Evolutionary conservation across 83 land plant genomes (phyloP).

Genomic region (Isoetes engelmannii): DNA sequence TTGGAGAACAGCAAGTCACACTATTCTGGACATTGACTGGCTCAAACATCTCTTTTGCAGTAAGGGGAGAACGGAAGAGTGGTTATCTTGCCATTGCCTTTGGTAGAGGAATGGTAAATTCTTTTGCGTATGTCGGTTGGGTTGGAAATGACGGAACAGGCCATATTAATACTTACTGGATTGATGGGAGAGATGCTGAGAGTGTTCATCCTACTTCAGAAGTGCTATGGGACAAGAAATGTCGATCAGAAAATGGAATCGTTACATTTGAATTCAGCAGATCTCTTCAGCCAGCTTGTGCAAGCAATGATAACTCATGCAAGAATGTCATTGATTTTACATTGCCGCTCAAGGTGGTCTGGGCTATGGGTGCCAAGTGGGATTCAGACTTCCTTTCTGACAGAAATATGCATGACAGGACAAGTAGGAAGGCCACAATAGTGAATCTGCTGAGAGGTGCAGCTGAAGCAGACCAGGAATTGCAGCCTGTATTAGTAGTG

Average conservation of each 20-base stretch:
- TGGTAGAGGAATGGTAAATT: slow-evolving; percentile 86
- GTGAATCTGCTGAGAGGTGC: slow-evolving; percentile 79
- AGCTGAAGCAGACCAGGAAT: slow-evolving; percentile 87
- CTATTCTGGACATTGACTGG: slow-evolving; percentile 82
- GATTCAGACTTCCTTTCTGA: slow-evolving; percentile 56
- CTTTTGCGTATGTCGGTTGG: slow-evolving; percentile 98
- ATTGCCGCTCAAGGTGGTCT: slow-evolving; percentile 72
- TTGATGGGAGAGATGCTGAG: slow-evolving; percentile 64
- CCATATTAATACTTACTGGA: slow-evolving; percentile 77
- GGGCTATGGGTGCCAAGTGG: slow-evolving; percentile 98
- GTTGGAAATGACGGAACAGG: slow-evolving; percentile 57
- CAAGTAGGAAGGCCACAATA: slow-evolving; percentile 61
- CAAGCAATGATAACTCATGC: slow-evolving; percentile 44
- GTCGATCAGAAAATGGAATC: slow-evolving; percentile 74
- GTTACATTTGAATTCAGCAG: slow-evolving; percentile 91
- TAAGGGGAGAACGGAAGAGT: slow-evolving; percentile 85
- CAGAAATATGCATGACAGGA: slow-evolving; percentile 78
- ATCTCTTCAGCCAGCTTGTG: slow-evolving; percentile 61
- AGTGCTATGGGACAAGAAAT: slow-evolving; percentile 62
- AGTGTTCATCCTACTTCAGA: slow-evolving; percentile 72
- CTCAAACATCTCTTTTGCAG: slow-evolving; percentile 80
- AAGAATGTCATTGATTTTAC: slow-evolving; percentile 85
- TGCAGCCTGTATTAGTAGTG: slow-evolving; percentile 85
- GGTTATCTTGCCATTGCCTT: slow-evolving; percentile 93
- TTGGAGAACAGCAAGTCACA: slow-evolving; percentile 91